phyloP scores from a whole-genome alignment of 1,284 basidiomycete species.

The Hymenochaete sp. region DNA sequence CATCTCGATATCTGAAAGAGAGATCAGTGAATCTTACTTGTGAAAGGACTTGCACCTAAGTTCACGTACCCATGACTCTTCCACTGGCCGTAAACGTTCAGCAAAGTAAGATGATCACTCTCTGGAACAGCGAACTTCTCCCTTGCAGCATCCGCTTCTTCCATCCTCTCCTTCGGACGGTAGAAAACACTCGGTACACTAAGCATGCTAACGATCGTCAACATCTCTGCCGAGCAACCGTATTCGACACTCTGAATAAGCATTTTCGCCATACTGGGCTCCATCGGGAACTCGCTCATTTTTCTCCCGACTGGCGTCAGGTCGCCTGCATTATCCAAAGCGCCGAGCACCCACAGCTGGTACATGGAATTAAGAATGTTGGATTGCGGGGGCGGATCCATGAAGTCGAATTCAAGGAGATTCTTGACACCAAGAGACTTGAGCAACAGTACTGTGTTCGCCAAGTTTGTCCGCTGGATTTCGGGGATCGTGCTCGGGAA shows the following conservation, averaged over 20 bases:
- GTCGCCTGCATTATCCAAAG: conserved; percentile 96
- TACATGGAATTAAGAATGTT: conserved; percentile 99
- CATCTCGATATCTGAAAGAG: conserved; percentile 83
- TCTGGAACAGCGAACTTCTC: conserved; percentile 99
- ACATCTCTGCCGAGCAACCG: conserved; percentile 89
- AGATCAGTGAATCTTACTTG: conserved; percentile 12
- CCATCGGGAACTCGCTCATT: conserved; percentile 99
- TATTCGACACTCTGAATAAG: conserved; percentile 92
- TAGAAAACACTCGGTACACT: conserved; percentile 97
- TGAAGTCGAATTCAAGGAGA: conserved; percentile 45
- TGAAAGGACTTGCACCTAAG: neutral
- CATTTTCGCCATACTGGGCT: conserved; percentile 98
- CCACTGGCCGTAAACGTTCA: conserved; percentile 99
- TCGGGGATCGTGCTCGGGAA: conserved; percentile 69
- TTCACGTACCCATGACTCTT: conserved; percentile 75
- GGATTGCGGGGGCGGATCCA: conserved; percentile 53
- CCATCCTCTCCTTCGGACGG: conserved; percentile 88
- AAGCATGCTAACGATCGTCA: conserved; percentile 98
- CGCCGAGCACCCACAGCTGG: conserved; percentile 97
- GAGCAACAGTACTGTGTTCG: conserved; percentile 54
- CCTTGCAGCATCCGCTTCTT: conserved; percentile 92
- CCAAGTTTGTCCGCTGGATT: conserved; percentile 58
- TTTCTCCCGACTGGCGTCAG: conserved; percentile 87
- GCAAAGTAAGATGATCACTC: conserved; percentile 90
- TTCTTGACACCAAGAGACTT: conserved; percentile 63